Evolutionary conservation across 345 rosid genomes (phyloP).

Genomic region (Eucalyptus cloeziana): DNA sequence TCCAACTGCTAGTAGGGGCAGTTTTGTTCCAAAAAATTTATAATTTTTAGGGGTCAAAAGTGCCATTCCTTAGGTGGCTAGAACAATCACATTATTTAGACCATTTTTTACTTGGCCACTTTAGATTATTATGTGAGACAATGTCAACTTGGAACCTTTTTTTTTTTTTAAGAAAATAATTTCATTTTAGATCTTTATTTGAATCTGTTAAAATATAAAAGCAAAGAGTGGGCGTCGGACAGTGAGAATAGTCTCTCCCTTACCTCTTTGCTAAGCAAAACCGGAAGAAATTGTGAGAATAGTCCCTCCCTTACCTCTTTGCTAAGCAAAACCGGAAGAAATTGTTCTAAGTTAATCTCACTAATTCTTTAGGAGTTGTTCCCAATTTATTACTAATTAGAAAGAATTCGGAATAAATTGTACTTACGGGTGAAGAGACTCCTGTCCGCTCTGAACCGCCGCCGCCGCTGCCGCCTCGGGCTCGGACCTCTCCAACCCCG

Average conservation of each 20-base stretch:
- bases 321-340: too few species aligned
- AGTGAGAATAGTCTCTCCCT: neutral
- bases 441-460: neutral
- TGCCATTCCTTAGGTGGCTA: neutral
- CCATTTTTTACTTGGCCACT: neutral
- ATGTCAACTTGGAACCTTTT: neutral
- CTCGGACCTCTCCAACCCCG: neutral
- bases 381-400: neutral
- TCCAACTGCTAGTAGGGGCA: accelerated
- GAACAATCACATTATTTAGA: neutral
- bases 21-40: neutral
- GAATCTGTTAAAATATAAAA: too few species aligned
- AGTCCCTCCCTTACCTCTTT: neutral
- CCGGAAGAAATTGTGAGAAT: neutral
- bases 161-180: too few species aligned
- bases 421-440: neutral
- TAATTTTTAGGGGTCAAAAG: neutral
- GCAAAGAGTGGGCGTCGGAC: neutral
- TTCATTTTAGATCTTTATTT: neutral
- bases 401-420: neutral
- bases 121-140: neutral
- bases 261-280: neutral
- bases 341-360: neutral
- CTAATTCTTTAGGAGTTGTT: neutral
- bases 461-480: neutral